Evolutionary conservation across 2,329 filamentous ascomycete species (phyloP), one percentile per base, ranked within the genome.

Genomic region (Diaporthe destruens): DNA sequence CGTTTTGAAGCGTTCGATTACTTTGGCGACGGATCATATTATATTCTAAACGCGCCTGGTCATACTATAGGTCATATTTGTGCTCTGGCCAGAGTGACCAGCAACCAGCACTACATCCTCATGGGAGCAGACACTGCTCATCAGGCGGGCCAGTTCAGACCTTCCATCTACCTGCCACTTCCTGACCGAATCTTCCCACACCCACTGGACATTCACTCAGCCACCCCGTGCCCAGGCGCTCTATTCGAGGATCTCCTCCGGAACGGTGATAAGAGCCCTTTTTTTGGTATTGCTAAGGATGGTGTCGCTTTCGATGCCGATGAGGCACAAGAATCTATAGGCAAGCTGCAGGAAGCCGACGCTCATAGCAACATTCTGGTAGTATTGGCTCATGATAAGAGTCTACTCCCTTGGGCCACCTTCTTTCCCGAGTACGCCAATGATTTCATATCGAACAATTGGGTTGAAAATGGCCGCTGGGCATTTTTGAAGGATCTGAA

Each of bases 381-480:
- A 6, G 77, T 85, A 1, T 81, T 86, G 34, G 84, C 87, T 9
- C 87, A 88, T 75, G 87, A 88, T 76, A 78, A 79, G 51, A 80
- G 77, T 71, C 72, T 88, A 57, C 67, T 84, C 44, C 79, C 80
- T 32, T 79, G 86, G 3, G 77, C 86, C 0, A 84, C 86, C 8
- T 84, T 88, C 72, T 90, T 87, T 75, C 87, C 87, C 0, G 80
- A 82, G 66, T 80, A 76, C n/a, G 82, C 84, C 14, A 86, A 88
- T 75, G 81, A 80, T 7, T 89, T 86, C 78, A 77, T 79, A 72
- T 74, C 80, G 71, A 85, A 87, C 75, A 84, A 82, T 0, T 86
- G 84, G 84, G 82, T 79, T n/a, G 76, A 81, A 61, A 84, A 85
- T 74, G 79, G 79, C 1, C 78, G 83, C 44, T 90, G 87, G 84